phyloP scores from a whole-genome alignment of 169 alveolate species.

The Plasmodium ovale region DNA sequence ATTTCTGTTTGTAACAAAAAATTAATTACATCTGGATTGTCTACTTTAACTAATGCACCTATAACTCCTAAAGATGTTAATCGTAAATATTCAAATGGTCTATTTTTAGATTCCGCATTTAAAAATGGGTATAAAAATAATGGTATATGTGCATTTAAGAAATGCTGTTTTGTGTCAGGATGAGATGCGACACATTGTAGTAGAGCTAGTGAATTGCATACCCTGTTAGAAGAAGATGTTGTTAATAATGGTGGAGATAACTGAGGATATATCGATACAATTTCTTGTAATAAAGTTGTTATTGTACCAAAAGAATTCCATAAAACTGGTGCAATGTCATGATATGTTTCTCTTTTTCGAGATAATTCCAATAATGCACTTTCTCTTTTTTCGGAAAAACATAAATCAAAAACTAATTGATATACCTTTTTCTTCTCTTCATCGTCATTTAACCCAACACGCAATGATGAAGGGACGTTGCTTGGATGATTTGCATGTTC shows the following conservation, averaged over 20 bases:
- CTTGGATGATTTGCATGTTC: neutral
- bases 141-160: conserved; percentile 98
- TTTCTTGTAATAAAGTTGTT: conserved; percentile 96
- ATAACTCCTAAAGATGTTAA: conserved; percentile 99
- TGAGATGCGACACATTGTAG: conserved; percentile 99
- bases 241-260: conserved; percentile 96
- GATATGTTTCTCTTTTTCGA: conserved; percentile 90
- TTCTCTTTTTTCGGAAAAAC: conserved; percentile 96
- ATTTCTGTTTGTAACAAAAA: conserved; percentile 97
- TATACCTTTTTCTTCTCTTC: conserved; percentile 87
- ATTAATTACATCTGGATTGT: conserved; percentile 97
- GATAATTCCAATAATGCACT: conserved; percentile 96
- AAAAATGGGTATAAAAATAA: conserved; percentile 98
- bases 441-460: conserved; percentile 6
- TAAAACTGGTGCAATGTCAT: conserved; percentile 97
- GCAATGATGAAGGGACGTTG: neutral
- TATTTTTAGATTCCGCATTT: conserved; percentile 95
- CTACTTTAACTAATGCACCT: conserved; percentile 99
- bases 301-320: conserved; percentile 99
- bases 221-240: conserved; percentile 94
- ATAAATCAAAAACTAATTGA: conserved; percentile 92
- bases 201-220: conserved; percentile 98
- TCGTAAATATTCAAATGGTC: conserved; percentile 98
- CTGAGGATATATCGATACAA: conserved; percentile 88
- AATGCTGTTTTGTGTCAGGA: conserved; percentile 96